Evolutionary conservation across 75 land plant genomes (phyloP), one percentile per base, ranked within the genome.

Genomic region (Chamaecyparis obtusa): DNA sequence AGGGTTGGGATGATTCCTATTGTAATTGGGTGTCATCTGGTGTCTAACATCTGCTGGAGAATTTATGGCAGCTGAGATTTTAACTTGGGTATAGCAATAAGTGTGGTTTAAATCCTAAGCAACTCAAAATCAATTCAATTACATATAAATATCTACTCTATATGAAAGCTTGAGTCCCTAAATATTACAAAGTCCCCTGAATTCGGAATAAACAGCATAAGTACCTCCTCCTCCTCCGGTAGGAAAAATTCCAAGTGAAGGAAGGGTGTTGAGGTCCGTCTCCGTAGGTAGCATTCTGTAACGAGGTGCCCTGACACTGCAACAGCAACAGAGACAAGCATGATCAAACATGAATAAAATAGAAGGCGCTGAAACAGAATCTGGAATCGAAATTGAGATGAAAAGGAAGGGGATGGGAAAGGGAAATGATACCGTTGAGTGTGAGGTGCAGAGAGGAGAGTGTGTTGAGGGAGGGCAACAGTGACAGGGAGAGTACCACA

Each of bases 401-500:
- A 32, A 79, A 33, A 88, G 72, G 83, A 54, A n/a, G 17, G 49
- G 72, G 83, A 54, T 17, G 17, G 49, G 44, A 60, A 86, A 54
- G 54, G 75, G 0, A 21, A 64, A 57, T 36, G 21, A 15, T 71
- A 86, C 87, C 85, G 10, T 51, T 69, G 67, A 39, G 60, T 91
- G 55, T 89, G 87, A 79, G 77, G 74, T 37, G 54, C 37, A 43
- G 71, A 87, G 33, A 48, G 36, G 57, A 77, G 44, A 27, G 81
- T 33, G 74, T 69, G 51, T 88, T 90, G 30, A 90, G 83, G 11
- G 86, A 87, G 49, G 83, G 91, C 43, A 90, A 75, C 27, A 90
- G 96, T 93, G 39, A 98, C 99, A 43, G 97, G 99, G 21, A 98
- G 92, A 36, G 95, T 94, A 5, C 99, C 99, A 91, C 99, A 98